Conservation (phyloP, 257 asterid genomes). For the Cinchona pubescens region DNA sequence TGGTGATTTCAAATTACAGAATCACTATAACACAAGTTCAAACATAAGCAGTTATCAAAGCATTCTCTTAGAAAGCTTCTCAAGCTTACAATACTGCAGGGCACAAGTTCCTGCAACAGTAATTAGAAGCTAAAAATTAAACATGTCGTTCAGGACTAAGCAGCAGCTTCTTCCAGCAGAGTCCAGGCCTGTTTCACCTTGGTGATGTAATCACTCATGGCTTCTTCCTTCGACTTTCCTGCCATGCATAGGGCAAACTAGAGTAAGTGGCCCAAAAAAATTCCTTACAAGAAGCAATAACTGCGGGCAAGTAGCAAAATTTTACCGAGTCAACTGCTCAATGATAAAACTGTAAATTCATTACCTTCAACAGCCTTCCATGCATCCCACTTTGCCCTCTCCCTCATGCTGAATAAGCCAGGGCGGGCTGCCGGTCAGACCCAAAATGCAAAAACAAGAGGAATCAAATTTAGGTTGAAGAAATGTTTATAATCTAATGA, state of each 20-base stretch:
- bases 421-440: conserved; percentile 65
- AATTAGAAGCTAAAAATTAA: not conserved
- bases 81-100: not conserved
- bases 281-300: too few relatives aligned
- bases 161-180: conserved; percentile 59
- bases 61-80: not conserved
- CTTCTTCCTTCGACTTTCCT: conserved; percentile 78
- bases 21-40: not conserved
- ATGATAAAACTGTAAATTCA: not conserved
- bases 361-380: conserved; percentile 97
- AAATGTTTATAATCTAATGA: not conserved
- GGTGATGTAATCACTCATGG: conserved; percentile 76
- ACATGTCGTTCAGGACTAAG: conserved; percentile 26
- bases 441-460: not conserved
- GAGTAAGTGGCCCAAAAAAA: not conserved
- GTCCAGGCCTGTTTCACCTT: conserved; percentile 99
- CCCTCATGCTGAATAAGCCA: conserved; percentile 72
- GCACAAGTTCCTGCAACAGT: not conserved
- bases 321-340: too few relatives aligned
- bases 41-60: not conserved
- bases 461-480: not conserved
- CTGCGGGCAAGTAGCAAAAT: not conserved
- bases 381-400: conserved; percentile 97
- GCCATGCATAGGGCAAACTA: conserved; percentile 20
- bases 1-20: not conserved